phyloP scores from a whole-genome alignment of 2,329 filamentous ascomycete species.

The Aspergillus sp. region DNA sequence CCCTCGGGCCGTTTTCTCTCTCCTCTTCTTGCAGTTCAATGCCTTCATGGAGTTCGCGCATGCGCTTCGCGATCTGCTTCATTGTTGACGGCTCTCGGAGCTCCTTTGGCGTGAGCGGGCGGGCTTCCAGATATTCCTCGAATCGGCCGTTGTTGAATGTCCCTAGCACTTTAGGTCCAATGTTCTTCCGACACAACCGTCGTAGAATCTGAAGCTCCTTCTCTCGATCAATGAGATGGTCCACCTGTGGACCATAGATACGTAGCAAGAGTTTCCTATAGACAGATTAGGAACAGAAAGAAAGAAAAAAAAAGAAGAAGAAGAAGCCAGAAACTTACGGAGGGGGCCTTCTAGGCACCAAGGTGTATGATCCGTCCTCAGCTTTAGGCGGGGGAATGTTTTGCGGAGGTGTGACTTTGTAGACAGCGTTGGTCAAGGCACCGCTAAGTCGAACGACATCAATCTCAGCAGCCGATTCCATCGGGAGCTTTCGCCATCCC shows the following conservation, averaged over 20 bases:
- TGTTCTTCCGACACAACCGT: conserved; percentile 84
- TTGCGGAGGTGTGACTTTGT: conserved; percentile 81
- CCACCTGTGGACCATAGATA: conserved; percentile 92
- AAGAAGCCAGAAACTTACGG: conserved; percentile 44
- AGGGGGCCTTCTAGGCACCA: conserved; percentile 49
- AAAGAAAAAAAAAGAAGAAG: background rate
- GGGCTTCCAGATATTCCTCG: conserved; percentile 88
- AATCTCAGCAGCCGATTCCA: conserved; percentile 44
- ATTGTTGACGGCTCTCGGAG: conserved; percentile 80
- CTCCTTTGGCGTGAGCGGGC: conserved; percentile 73
- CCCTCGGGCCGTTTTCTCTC: conserved; percentile 72
- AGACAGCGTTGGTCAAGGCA: conserved; percentile 93
- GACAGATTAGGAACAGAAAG: background rate
- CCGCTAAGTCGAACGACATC: conserved; percentile 64
- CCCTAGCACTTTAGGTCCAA: conserved; percentile 85
- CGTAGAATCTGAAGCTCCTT: conserved; percentile 83
- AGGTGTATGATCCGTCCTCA: conserved; percentile 40
- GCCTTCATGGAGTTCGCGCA: conserved; percentile 93
- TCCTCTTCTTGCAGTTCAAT: conserved; percentile 82
- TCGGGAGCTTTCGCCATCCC: conserved; percentile 81
- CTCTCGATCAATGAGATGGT: conserved; percentile 92
- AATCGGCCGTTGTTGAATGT: conserved; percentile 95
- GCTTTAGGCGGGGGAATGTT: conserved; percentile 52
- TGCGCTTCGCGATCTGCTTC: conserved; percentile 92
- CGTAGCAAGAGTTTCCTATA: conserved; percentile 75